Evolutionary conservation across 257 asterid species (phyloP).

Genomic region (Penstemon newberryi): DNA sequence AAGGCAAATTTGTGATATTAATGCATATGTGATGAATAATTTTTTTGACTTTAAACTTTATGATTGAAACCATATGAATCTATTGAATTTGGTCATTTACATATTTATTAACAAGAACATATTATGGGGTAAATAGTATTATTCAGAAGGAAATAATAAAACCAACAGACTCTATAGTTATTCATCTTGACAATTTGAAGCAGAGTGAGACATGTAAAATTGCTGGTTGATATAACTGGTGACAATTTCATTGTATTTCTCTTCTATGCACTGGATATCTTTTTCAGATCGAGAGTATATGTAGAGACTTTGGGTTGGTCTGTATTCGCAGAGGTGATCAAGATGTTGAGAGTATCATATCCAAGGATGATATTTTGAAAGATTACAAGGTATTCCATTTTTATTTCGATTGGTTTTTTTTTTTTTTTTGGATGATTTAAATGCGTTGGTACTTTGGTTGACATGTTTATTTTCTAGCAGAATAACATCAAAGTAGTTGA

Average conservation of each 20-base stretch:
- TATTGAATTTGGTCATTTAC: not conserved
- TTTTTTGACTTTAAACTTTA: not conserved
- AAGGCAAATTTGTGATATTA: not conserved
- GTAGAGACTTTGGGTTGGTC: slow-evolving; percentile 83
- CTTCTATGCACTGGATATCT: not conserved
- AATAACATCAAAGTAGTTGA: slow-evolving; percentile 56
- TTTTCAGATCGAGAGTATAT: slow-evolving; percentile 62
- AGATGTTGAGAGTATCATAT: slow-evolving; percentile 62
- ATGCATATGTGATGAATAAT: not conserved
- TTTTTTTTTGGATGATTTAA: not conserved
- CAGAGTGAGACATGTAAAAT: slow-evolving; percentile 6
- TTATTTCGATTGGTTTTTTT: too few species aligned
- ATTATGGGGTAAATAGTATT: not conserved
- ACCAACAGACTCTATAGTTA: not conserved
- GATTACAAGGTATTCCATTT: slow-evolving; percentile 50
- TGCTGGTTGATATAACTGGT: not conserved
- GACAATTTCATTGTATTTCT: not conserved
- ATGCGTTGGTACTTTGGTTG: not conserved
- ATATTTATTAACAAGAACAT: not conserved
- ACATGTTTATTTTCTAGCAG: slow-evolving; percentile 33
- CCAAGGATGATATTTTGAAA: slow-evolving; percentile 61
- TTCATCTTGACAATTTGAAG: not conserved
- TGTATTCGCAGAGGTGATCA: slow-evolving; percentile 79
- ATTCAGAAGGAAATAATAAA: not conserved
- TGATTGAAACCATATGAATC: not conserved